phyloP scores from a whole-genome alignment of 2,329 filamentous ascomycete genomes.

The Aspergillus udagawae region DNA sequence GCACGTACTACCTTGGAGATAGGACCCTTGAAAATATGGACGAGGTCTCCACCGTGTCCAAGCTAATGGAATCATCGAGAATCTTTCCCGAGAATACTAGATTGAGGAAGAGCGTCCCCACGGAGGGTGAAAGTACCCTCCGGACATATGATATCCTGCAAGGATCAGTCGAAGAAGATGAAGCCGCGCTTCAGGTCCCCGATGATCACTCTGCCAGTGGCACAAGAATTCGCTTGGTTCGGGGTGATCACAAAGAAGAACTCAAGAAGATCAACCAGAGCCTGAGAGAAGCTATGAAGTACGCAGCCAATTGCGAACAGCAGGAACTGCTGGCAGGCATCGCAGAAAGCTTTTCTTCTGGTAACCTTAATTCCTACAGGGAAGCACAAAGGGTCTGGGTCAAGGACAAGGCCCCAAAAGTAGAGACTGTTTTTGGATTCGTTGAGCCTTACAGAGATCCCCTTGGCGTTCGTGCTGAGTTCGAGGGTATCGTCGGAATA shows the following conservation, averaged over 20 bases:
- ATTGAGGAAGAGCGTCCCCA: conserved; percentile 41
- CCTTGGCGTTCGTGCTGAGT: conserved; percentile 51
- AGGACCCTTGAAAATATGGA: conserved; percentile 37
- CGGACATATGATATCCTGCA: conserved; percentile 38
- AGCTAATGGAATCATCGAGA: conserved; percentile 45
- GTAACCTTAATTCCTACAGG: conserved; percentile 48
- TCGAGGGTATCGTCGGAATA: conserved; percentile 46
- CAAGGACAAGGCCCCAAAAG: conserved; percentile 48
- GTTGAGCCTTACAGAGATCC: conserved; percentile 55
- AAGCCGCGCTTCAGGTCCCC: neutral
- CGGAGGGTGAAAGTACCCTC: conserved; percentile 38
- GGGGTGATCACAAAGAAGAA: conserved; percentile 12
- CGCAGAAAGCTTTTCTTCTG: conserved; percentile 40
- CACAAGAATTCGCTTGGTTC: conserved; percentile 1
- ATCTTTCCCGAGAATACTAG: conserved; percentile 46
- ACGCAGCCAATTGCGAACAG: conserved; percentile 1
- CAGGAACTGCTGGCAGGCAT: conserved; percentile 2
- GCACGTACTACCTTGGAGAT: conserved; percentile 28
- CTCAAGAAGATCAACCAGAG: conserved; percentile 1
- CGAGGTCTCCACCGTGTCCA: conserved; percentile 41
- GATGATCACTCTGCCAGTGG: neutral
- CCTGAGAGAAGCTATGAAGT: conserved; percentile 2
- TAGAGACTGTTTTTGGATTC: conserved; percentile 53
- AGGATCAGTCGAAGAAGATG: conserved; percentile 6
- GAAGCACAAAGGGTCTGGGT: conserved; percentile 52